Percentiles rank a stretch among this genome's conserved stretches.
Conservation (phyloP, 1,284 basidiomycete species). For the Ceratobasidium sp. region DNA sequence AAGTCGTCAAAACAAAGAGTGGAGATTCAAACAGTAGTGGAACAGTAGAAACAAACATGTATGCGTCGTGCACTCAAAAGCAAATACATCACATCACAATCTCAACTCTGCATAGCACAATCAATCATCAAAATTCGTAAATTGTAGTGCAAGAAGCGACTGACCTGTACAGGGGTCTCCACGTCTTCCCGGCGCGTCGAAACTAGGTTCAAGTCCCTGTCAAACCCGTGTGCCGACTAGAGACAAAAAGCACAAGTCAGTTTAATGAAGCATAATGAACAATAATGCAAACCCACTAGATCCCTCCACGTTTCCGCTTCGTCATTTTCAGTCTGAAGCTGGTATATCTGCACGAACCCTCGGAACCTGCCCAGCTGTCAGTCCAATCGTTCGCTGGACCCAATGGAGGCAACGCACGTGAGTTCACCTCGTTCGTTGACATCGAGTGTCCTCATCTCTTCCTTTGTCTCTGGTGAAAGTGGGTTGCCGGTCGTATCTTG, state of each 20-base stretch:
- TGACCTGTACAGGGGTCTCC: constrained; percentile 40
- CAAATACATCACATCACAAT: not conserved
- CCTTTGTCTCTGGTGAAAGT: constrained; percentile 76
- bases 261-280: not conserved
- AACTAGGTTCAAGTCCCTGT: constrained; percentile 66
- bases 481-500: constrained; percentile 76
- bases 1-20: not conserved
- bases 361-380: constrained; percentile 61
- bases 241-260: constrained; percentile 38
- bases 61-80: not conserved
- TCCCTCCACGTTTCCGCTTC: constrained; percentile 84
- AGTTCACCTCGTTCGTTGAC: constrained; percentile 72
- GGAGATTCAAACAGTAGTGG: not conserved
- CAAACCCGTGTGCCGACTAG: constrained; percentile 76
- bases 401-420: constrained; percentile 62
- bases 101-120: not conserved
- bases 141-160: not conserved
- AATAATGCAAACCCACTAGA: constrained; percentile 58
- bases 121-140: constrained; percentile 9
- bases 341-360: constrained; percentile 80
- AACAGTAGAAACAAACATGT: not conserved
- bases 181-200: constrained; percentile 64
- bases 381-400: not conserved
- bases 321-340: constrained; percentile 79
- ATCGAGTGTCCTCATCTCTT: constrained; percentile 76